Conservation (phyloP, 2,329 filamentous ascomycete genomes). For the Pyricularia grisea region DNA sequence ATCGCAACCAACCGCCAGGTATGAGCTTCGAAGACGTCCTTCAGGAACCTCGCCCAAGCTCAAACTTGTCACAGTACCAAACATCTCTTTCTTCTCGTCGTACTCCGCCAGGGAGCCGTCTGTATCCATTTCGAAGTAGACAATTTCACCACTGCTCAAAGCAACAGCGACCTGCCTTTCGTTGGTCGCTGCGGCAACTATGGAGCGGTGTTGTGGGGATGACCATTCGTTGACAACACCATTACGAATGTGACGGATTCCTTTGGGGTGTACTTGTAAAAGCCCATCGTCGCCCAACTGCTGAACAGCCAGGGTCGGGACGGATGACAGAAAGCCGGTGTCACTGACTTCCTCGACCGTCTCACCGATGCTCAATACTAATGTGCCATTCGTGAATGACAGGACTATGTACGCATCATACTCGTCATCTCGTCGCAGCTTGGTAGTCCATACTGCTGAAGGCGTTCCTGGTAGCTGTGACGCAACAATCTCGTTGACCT, state of each 20-base stretch:
- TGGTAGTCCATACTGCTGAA: slow-evolving; percentile 91
- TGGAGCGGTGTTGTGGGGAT: slow-evolving; percentile 85
- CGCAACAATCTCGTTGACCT: slow-evolving; percentile 92
- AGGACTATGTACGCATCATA: slow-evolving; percentile 95
- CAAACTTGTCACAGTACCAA: slow-evolving; percentile 88
- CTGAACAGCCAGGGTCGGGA: slow-evolving; percentile 85
- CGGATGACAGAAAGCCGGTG: slow-evolving; percentile 81
- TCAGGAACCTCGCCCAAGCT: slow-evolving; percentile 89
- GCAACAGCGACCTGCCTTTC: slow-evolving; percentile 88
- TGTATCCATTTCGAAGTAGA: slow-evolving; percentile 95
- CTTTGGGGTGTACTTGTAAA: slow-evolving; percentile 92
- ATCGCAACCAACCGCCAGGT: slow-evolving; percentile 91
- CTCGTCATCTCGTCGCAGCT: slow-evolving; percentile 69
- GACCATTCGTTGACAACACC: slow-evolving; percentile 88
- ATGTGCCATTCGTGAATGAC: slow-evolving; percentile 79
- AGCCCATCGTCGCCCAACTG: slow-evolving; percentile 89
- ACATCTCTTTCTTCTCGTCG: slow-evolving; percentile 91
- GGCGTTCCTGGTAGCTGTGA: slow-evolving; percentile 85
- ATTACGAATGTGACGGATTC: slow-evolving; percentile 77
- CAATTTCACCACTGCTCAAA: slow-evolving; percentile 89
- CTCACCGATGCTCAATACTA: slow-evolving; percentile 91
- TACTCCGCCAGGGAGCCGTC: slow-evolving; percentile 90
- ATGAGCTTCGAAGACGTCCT: slow-evolving; percentile 80
- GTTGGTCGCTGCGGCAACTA: slow-evolving; percentile 90
- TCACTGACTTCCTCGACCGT: slow-evolving; percentile 94